phyloP scores from a whole-genome alignment of 345 rosid species.

The Pistacia integerrima region DNA sequence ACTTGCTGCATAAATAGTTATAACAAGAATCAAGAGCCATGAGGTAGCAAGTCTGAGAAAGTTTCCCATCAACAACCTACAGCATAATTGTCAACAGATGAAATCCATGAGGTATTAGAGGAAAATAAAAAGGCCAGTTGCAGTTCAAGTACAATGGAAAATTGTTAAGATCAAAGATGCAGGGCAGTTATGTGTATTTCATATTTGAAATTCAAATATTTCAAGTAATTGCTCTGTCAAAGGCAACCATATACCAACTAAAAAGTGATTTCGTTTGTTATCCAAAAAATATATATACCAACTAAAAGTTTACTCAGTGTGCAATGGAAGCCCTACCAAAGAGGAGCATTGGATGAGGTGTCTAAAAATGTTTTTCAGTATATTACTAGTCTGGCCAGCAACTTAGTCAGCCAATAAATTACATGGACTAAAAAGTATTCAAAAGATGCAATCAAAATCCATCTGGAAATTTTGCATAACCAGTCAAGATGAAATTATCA shows the following conservation, averaged over 20 bases:
- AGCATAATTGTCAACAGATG: conserved; percentile 17
- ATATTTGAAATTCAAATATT: background rate
- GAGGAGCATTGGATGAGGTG: background rate
- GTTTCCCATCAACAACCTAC: conserved; percentile 99
- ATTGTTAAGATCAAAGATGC: background rate
- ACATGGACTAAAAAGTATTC: background rate
- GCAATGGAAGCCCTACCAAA: background rate
- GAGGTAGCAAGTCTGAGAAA: conserved; percentile 98
- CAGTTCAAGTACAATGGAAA: background rate
- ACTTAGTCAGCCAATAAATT: background rate
- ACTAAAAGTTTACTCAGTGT: background rate
- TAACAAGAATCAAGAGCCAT: conserved; percentile 97
- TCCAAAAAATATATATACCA: background rate
- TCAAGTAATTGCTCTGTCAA: background rate
- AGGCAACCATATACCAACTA: background rate
- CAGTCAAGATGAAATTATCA: background rate
- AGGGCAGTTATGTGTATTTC: background rate
- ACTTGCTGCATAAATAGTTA: conserved; percentile 82
- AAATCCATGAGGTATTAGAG: background rate
- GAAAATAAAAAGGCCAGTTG: background rate
- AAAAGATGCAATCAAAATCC: background rate
- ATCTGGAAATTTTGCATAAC: background rate
- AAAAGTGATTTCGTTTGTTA: background rate
- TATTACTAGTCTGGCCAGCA: background rate
- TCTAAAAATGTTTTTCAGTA: background rate